Conservation (phyloP, 768 basidiomycete genomes). For the Macrolepiota fuliginosa region DNA sequence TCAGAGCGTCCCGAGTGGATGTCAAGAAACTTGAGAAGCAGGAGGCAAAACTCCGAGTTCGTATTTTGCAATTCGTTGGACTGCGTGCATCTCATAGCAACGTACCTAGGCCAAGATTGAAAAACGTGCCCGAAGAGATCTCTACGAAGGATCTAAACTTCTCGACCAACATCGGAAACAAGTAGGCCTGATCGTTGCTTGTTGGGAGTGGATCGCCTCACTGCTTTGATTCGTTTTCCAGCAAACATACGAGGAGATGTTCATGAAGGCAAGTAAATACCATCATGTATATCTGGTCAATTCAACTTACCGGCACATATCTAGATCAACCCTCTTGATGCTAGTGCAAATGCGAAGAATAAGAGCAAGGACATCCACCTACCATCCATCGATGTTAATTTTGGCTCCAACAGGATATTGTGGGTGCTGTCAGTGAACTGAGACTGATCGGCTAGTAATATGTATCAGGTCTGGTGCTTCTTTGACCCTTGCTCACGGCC, state of each 20-base stretch:
- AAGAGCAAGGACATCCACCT: constrained; percentile 98
- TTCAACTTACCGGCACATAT: neutral
- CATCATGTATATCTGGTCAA: neutral
- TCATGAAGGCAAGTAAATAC: constrained; percentile 77
- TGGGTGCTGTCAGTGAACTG: constrained; percentile 25
- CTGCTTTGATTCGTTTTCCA: constrained; percentile 26
- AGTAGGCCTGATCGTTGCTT: constrained; percentile 34
- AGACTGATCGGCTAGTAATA: constrained; percentile 6
- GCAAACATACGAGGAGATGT: constrained; percentile 99
- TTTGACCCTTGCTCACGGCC: constrained; percentile 83
- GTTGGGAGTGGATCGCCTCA: constrained; percentile 7
- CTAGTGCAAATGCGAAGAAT: constrained; percentile 73
- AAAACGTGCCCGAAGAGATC: constrained; percentile 85
- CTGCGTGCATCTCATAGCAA: neutral
- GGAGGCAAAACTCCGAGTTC: constrained; percentile 90
- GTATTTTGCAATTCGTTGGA: constrained; percentile 7
- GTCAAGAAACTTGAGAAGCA: constrained; percentile 96
- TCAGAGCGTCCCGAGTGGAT: constrained; percentile 83
- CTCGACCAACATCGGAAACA: constrained; percentile 91
- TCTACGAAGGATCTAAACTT: constrained; percentile 96
- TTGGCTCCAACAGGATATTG: constrained; percentile 94
- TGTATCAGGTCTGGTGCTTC: constrained; percentile 71
- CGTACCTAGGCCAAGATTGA: constrained; percentile 84
- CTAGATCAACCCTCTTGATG: constrained; percentile 91
- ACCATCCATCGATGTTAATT: constrained; percentile 93